Conservation (phyloP, 2,329 filamentous ascomycete species). For the Neofusicoccum sp. region DNA sequence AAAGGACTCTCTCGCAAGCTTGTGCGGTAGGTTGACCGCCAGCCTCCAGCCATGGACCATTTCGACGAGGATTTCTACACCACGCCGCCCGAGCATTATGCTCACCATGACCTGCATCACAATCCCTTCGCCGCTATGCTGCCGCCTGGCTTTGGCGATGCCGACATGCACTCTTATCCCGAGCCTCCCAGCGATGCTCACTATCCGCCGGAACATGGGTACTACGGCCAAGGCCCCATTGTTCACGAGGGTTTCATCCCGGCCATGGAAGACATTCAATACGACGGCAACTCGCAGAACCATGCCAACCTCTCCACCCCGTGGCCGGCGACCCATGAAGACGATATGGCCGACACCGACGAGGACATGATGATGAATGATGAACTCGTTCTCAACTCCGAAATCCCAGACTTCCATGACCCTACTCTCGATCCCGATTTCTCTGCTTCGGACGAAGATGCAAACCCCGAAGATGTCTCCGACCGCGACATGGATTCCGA, state of each 20-base stretch:
- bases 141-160: slow-evolving; percentile 1
- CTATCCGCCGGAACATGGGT: slow-evolving; percentile 9
- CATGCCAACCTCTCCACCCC: neutral
- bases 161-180: neutral
- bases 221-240: slow-evolving; percentile 24
- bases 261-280: slow-evolving; percentile 24
- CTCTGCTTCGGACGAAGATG: slow-evolving; percentile 31
- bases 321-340: neutral
- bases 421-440: slow-evolving; percentile 37
- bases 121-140: slow-evolving; percentile 18
- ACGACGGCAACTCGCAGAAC: slow-evolving; percentile 27
- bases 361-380: slow-evolving; percentile 28
- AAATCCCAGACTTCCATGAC: slow-evolving; percentile 31
- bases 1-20: neutral
- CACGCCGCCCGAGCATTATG: neutral
- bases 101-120: slow-evolving; percentile 6
- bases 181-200: neutral
- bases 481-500: slow-evolving; percentile 11
- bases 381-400: slow-evolving; percentile 17
- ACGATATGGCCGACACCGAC: slow-evolving; percentile 23
- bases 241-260: slow-evolving; percentile 43
- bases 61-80: slow-evolving; percentile 6
- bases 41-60: neutral
- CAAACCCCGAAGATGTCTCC: slow-evolving; percentile 17
- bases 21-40: neutral